Percentiles rank a stretch among this genome's conserved stretches.
These are phyloP conservation scores for Drosera capensis DNA, from an alignment of 148 eudicot genomes.

Conservation along the genomic window DNA sequence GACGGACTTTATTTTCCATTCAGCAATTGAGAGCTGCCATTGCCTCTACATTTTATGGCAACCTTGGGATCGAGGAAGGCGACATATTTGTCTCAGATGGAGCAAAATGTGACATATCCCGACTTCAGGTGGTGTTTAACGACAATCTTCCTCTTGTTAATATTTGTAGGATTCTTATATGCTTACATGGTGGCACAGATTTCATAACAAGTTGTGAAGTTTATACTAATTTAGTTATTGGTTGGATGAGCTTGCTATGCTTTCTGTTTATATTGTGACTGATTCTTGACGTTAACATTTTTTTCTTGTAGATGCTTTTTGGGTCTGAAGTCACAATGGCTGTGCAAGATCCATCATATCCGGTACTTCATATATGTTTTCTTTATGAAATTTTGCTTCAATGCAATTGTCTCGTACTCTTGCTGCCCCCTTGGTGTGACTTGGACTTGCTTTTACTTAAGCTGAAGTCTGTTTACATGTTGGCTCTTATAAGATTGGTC, in stretches of 20 bases:
- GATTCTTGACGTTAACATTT: slow-evolving; percentile 1
- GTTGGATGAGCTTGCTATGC: neutral
- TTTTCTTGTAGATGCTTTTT: slow-evolving; percentile 51
- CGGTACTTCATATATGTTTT: slow-evolving; percentile 25
- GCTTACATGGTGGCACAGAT: neutral
- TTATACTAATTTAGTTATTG: neutral
- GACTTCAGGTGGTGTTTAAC: slow-evolving; percentile 56
- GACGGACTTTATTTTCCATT: slow-evolving; percentile 2
- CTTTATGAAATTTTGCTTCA: neutral
- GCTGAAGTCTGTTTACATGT: no score
- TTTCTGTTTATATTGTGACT: neutral
- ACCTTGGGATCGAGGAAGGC: slow-evolving; percentile 68
- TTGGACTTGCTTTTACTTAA: no score
- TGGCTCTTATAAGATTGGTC: no score
- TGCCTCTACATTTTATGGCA: slow-evolving; percentile 56
- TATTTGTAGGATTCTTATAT: neutral
- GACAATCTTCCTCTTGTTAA: neutral
- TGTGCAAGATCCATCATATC: slow-evolving; percentile 84
- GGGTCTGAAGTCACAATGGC: slow-evolving; percentile 78
- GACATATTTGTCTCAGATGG: slow-evolving; percentile 95
- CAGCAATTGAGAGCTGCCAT: slow-evolving; percentile 68
- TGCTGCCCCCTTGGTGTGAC: no score
- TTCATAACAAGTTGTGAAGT: no score
- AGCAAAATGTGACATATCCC: slow-evolving; percentile 88
- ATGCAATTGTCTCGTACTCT: neutral